Base-by-base conservation (phyloP, 441 rosid species). In the Bruguiera hainesii region DNA sequence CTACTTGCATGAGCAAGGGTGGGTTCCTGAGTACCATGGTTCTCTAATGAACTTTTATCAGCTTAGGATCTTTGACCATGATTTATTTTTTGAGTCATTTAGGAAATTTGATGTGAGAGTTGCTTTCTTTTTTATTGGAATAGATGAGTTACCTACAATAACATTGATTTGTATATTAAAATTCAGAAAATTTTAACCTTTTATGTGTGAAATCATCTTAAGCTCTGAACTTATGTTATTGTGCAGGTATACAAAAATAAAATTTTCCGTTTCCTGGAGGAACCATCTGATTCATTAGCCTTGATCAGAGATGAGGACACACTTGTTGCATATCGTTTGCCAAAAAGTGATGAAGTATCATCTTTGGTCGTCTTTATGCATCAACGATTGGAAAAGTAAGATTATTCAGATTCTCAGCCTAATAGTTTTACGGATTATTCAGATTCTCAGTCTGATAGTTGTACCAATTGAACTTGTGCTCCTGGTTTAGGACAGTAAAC, bases 221-320 rank as follows among this genome's bases (percentile, higher is more conserved):
- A 55, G 42, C 69, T 75, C 69, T 73, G 64, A 77, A 64, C 60
- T 59, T 65, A 21, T 62, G 15, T 60, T 65, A 73, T 23, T 67
- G 13, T 75, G 75, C 77, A 84, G 89, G 77, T 88, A 73, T 87
- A 81, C 83, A 85, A 46, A 73, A 84, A 72, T 68, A 68, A 59
- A 52, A 72, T 85, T 68, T 70, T 84, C 30, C 85, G 83, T 33
- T 68, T 67, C 50, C 75, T 89, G 62, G 82, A 79, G 70, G 90
- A 80, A 37, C 84, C 86, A 66, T 77, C 85, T 62, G 91, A 82
- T 64, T 81, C 79, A 5, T 65, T 87, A 73, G 80, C 74, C 67
- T 81, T 83, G 79, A 85, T 89, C 62, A 84, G 90, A 74, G 91
- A 89, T 73, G 82, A 74, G 5, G 91, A 87, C 75, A 78, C 61